Base-by-base conservation (phyloP, 345 rosid species). In the Adansonia digitata region DNA sequence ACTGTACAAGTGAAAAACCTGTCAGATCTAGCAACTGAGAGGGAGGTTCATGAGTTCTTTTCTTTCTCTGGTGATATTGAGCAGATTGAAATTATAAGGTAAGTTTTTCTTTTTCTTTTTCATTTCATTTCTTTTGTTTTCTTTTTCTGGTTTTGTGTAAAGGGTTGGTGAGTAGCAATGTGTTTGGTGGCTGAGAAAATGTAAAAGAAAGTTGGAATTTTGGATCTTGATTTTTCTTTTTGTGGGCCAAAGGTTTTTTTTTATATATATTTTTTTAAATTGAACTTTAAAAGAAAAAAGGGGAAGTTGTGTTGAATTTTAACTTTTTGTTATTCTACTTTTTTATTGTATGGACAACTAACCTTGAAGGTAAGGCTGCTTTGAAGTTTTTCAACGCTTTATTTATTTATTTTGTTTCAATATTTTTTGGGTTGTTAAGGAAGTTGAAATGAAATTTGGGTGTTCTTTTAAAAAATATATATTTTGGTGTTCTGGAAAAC, bases 11-110 rank as follows among this genome's bases (percentile, higher is more conserved):
- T 95, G 65, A 82, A 82, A 84, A 81, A 87, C 56, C 72, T 95
- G 14, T 95, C 99, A 82, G 99, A 95, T 95, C 98, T 95, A 84
- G 97, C 96, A 0, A 91, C 84, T 18, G 97, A 92, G 88, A 87
- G 97, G 13, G 98, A 94, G 90, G 86, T 94, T 90, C 92, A 88
- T 77, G 98, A 94, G 89, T 94, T 94, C 82, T 94, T 94, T 89
- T 94, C 98, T 55, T 92, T 91, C 79, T 88, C 98, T 39, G 98
- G 98, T 26, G 95, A 87, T 75, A 88, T 94, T 73, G 92, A 94
- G 27, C 90, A 78, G 78, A 81, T 92, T 74, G 79, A 87, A 81
- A 85, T 94, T 77, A 82, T 18, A 7, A 76, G 88, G 98, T 94
- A 74, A 45, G 79, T 59, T 65, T 26, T 34, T 45, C 31, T 40